Percentiles rank a stretch among this genome's conserved stretches.
Conservation (phyloP, 192 early-diverging fungal genomes). For the Paraglomus brasilianum region DNA sequence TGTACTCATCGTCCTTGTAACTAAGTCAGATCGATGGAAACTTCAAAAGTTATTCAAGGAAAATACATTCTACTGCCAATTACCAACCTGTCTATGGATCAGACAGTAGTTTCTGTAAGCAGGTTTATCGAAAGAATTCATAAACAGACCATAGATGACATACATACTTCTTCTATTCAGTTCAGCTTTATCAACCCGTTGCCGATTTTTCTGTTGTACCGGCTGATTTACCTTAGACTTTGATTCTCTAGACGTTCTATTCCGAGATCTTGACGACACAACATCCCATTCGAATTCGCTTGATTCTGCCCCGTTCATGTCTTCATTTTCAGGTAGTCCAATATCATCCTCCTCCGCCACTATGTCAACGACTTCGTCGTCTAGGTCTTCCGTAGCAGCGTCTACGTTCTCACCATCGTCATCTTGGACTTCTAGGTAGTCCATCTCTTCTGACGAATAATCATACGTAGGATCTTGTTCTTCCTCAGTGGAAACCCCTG, state of each 20-base stretch:
- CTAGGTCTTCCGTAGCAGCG: slow-evolving; percentile 29
- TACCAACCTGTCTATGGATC: background rate
- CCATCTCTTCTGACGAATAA: background rate
- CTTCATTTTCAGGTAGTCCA: slow-evolving; percentile 30
- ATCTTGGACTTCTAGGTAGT: background rate
- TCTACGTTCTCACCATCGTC: slow-evolving; percentile 24
- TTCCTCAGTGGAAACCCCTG: background rate
- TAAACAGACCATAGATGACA: background rate
- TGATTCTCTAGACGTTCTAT: slow-evolving; percentile 30
- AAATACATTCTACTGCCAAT: background rate
- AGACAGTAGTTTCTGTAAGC: background rate
- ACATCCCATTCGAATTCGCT: slow-evolving; percentile 16
- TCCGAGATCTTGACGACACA: slow-evolving; percentile 18
- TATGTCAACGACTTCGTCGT: slow-evolving; percentile 36
- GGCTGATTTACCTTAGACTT: slow-evolving; percentile 2
- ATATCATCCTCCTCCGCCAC: slow-evolving; percentile 34
- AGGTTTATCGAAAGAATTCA: background rate
- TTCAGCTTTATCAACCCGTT: slow-evolving; percentile 9
- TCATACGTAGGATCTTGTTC: background rate
- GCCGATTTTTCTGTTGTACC: background rate
- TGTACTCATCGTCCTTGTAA: slow-evolving; percentile 29
- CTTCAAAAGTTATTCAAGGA: background rate
- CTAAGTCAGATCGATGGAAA: background rate
- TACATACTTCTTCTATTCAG: slow-evolving; percentile 11
- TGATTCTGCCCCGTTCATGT: slow-evolving; percentile 29